These are phyloP conservation scores for Paramecium primaurelia DNA, from an alignment of 73 alveolate genomes.

Conservation along the genomic window DNA sequence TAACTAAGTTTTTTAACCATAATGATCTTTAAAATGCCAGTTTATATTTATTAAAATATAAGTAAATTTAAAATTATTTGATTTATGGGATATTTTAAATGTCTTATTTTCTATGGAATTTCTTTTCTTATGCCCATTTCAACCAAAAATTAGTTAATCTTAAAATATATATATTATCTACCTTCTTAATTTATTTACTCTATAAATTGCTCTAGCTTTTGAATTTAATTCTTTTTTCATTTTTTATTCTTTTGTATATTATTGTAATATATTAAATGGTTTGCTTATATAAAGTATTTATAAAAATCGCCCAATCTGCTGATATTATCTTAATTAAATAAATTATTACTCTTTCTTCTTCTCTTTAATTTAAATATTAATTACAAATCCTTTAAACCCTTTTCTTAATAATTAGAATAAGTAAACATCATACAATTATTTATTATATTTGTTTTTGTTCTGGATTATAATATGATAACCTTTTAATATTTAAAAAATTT, in stretches of 20 bases:
- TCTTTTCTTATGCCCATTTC: not conserved
- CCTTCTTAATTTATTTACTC: not conserved
- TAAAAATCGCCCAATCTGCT: not conserved
- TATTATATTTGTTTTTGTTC: not conserved
- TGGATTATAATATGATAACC: not conserved
- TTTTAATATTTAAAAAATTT: not conserved
- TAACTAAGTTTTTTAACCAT: not conserved
- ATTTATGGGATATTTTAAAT: not conserved
- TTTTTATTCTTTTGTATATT: not conserved
- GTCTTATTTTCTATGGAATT: not conserved
- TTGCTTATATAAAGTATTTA: not conserved
- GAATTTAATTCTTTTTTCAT: not conserved
- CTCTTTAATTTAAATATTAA: not conserved
- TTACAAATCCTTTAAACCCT: not conserved
- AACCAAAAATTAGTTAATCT: slow-evolving; percentile 1
- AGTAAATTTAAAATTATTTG: not conserved
- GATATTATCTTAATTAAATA: not conserved
- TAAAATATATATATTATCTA: not conserved
- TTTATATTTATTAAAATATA: not conserved
- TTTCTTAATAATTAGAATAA: not conserved
- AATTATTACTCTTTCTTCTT: not conserved
- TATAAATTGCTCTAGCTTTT: not conserved
- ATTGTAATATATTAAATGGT: not conserved
- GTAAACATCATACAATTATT: not conserved
- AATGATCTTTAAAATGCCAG: not conserved